Evolutionary conservation across 2,329 filamentous ascomycete genomes (phyloP).

Genomic region (Xylaria sp.): DNA sequence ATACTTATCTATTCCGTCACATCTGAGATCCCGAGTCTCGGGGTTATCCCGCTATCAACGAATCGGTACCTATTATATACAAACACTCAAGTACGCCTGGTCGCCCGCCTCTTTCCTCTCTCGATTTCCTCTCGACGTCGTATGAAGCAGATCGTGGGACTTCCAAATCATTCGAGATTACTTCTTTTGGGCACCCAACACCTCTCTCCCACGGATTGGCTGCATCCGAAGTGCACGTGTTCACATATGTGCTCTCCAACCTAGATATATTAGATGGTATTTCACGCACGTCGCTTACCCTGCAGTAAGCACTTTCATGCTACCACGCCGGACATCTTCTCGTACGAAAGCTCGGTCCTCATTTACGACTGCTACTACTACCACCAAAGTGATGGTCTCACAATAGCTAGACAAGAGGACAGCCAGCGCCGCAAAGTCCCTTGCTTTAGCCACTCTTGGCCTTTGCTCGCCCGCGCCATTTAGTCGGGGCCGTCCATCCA

Average conservation of each 20-base stretch:
- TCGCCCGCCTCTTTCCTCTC: not conserved
- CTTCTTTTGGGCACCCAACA: not conserved
- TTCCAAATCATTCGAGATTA: constrained; percentile 11
- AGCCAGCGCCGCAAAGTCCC: constrained; percentile 2
- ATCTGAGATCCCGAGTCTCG: constrained; percentile 19
- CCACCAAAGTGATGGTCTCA: constrained; percentile 3
- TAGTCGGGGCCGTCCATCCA: not conserved
- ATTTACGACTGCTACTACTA: constrained; percentile 3
- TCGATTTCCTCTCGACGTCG: not conserved
- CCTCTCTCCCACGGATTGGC: constrained; percentile 23
- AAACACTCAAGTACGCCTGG: not conserved
- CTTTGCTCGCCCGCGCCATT: constrained; percentile 1
- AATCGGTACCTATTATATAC: not conserved
- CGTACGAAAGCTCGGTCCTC: not conserved
- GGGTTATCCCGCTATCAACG: constrained; percentile 23
- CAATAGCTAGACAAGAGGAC: constrained; percentile 10
- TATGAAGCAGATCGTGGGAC: constrained; percentile 3
- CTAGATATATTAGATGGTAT: constrained; percentile 16
- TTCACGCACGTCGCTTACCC: constrained; percentile 33
- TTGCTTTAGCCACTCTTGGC: constrained; percentile 3
- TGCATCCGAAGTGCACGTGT: constrained; percentile 27
- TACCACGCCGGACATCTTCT: constrained; percentile 12
- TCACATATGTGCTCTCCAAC: constrained; percentile 22
- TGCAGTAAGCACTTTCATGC: constrained; percentile 31
- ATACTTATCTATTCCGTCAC: constrained; percentile 14